These are phyloP conservation scores for Xylaria cubensis DNA, from an alignment of 495 filamentous ascomycete genomes.

Conservation along the genomic window DNA sequence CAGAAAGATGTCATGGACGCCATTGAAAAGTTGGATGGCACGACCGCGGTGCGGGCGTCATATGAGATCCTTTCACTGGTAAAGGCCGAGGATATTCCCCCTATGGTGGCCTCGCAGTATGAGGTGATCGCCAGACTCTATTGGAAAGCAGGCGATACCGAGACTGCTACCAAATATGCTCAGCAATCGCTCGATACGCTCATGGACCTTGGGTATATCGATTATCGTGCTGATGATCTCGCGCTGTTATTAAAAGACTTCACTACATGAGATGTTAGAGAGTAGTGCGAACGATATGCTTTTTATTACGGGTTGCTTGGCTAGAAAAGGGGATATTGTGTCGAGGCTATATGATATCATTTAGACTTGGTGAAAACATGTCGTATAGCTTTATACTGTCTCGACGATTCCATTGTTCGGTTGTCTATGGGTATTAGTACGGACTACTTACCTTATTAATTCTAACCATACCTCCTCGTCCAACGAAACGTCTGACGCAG, in stretches of 20 bases:
- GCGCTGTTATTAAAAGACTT: conserved; percentile 30
- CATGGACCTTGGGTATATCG: conserved; percentile 37
- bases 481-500: not conserved
- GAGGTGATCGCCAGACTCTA: conserved; percentile 50
- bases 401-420: not conserved
- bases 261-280: conserved; percentile 15
- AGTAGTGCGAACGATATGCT: not conserved
- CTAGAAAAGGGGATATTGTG: not conserved
- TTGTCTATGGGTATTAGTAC: not conserved
- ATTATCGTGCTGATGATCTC: conserved; percentile 25
- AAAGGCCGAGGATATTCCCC: conserved; percentile 42
- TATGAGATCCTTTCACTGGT: conserved; percentile 42
- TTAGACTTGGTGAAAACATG: too few relatives aligned
- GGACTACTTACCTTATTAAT: not conserved
- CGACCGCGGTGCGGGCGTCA: conserved; percentile 44
- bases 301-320: not conserved
- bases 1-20: conserved; percentile 43
- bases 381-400: too few relatives aligned
- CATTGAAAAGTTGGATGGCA: conserved; percentile 42
- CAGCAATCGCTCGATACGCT: conserved; percentile 48
- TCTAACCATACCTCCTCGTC: not conserved
- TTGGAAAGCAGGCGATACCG: conserved; percentile 43
- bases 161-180: conserved; percentile 47
- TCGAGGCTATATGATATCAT: not conserved
- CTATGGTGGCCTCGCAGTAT: conserved; percentile 46